A percentile compares a stretch with the other conserved stretches of the same genome.
These are phyloP conservation scores for Aspergillus ochraceus DNA, from an alignment of 2,329 filamentous ascomycete species.

Conservation along the genomic window DNA sequence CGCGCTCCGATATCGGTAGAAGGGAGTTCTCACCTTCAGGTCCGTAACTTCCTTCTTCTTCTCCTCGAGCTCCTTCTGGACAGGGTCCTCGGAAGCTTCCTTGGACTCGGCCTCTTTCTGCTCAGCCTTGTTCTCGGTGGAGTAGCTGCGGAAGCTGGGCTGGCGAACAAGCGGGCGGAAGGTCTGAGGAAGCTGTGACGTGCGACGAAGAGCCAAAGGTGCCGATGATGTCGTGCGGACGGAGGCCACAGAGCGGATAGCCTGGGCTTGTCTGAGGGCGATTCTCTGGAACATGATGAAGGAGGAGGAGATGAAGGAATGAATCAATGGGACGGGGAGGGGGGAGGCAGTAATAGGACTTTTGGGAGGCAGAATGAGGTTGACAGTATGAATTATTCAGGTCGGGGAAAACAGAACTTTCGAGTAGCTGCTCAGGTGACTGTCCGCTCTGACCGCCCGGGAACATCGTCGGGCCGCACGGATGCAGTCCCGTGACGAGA, in stretches of 20 bases:
- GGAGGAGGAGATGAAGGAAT: conserved; percentile 3
- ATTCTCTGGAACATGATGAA: conserved; percentile 45
- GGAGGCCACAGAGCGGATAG: conserved; percentile 36
- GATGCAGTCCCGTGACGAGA: background rate
- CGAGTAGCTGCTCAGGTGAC: background rate
- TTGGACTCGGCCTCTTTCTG: conserved; percentile 44
- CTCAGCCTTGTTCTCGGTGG: conserved; percentile 41
- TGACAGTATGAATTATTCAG: background rate
- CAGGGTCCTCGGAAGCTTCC: conserved; percentile 46
- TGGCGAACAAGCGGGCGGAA: conserved; percentile 35
- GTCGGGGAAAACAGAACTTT: conserved; percentile 17
- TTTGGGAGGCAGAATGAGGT: background rate
- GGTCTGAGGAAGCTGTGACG: conserved; percentile 35
- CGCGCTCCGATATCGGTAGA: conserved; percentile 5
- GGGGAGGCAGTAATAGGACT: background rate
- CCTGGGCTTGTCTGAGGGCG: conserved; percentile 44
- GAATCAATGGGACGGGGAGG: background rate
- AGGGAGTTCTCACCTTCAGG: conserved; percentile 68
- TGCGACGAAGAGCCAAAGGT: conserved; percentile 33
- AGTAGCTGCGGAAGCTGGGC: conserved; percentile 42
- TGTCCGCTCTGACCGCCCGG: conserved; percentile 3
- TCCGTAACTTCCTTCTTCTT: conserved; percentile 74
- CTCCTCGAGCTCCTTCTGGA: conserved; percentile 68
- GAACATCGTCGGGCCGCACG: conserved; percentile 13
- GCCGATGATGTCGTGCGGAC: conserved; percentile 34